A percentile compares a stretch with the other conserved stretches of the same genome.
Evolutionary conservation across 2,329 filamentous ascomycete species (phyloP).

Genomic region (Chalara sp.): DNA sequence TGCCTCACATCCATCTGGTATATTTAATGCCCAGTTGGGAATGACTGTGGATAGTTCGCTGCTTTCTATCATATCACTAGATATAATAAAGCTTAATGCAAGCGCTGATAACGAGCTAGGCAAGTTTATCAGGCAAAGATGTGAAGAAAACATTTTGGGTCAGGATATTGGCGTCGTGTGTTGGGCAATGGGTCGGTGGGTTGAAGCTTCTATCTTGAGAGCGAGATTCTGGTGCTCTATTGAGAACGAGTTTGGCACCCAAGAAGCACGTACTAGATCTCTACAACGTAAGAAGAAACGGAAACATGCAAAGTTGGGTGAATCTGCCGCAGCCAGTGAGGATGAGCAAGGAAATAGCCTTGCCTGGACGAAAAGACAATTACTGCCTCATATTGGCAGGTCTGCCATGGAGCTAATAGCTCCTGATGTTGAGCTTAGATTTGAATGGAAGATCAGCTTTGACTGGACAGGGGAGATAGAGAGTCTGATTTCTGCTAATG

Average conservation of each 20-base stretch:
- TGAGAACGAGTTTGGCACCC: slow-evolving; percentile 37
- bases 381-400: slow-evolving; percentile 48
- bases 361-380: slow-evolving; percentile 34
- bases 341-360: slow-evolving; percentile 14
- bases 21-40: slow-evolving; percentile 52
- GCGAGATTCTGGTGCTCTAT: slow-evolving; percentile 57
- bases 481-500: slow-evolving; percentile 46
- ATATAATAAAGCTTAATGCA: slow-evolving; percentile 48
- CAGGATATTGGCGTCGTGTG: slow-evolving; percentile 53
- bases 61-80: slow-evolving; percentile 43
- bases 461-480: slow-evolving; percentile 69
- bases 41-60: slow-evolving; percentile 51
- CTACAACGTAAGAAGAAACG: slow-evolving; percentile 13
- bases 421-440: slow-evolving; percentile 29
- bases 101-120: slow-evolving; percentile 52
- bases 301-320: slow-evolving; percentile 18
- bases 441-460: slow-evolving; percentile 59
- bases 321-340: slow-evolving; percentile 13
- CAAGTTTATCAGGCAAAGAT: slow-evolving; percentile 33
- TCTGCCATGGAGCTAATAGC: slow-evolving; percentile 32
- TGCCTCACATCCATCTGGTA: slow-evolving; percentile 35
- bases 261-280: slow-evolving; percentile 21
- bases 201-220: slow-evolving; percentile 51
- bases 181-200: slow-evolving; percentile 66
- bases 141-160: slow-evolving; percentile 37